These are phyloP conservation scores for Candida nemodendra DNA, from an alignment of 805 yeast species.

Conservation along the genomic window DNA sequence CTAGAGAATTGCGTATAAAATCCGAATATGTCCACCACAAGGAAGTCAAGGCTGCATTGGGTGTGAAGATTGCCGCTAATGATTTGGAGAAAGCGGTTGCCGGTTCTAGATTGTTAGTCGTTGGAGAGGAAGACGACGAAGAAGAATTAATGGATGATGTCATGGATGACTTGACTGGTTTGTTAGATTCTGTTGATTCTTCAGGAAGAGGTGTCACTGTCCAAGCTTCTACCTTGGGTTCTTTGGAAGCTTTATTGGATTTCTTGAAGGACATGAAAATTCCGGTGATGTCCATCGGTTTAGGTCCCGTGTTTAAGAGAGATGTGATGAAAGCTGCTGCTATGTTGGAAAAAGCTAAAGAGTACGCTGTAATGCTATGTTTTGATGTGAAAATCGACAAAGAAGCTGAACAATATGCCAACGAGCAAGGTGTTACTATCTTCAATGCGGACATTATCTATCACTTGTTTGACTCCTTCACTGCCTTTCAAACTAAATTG, in stretches of 20 bases:
- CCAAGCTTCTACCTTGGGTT: conserved; percentile 98
- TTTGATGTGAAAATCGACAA: conserved; percentile 96
- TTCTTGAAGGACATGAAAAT: conserved; percentile 98
- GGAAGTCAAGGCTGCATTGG: conserved; percentile 97
- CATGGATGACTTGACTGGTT: conserved; percentile 96
- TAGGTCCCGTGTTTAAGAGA: conserved; percentile 97
- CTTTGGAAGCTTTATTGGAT: conserved; percentile 93
- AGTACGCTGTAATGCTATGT: conserved; percentile 95
- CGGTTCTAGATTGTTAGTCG: conserved; percentile 93
- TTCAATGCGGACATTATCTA: conserved; percentile 96
- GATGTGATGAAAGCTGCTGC: conserved; percentile 97
- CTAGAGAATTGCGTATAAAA: conserved; percentile 92
- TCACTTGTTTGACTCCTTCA: conserved; percentile 92
- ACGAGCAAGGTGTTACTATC: conserved; percentile 84
- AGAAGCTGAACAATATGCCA: conserved; percentile 98
- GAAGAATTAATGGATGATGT: conserved; percentile 97
- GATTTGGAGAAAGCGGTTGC: conserved; percentile 99
- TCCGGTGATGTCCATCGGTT: conserved; percentile 97
- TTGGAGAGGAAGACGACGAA: conserved; percentile 96
- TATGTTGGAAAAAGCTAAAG: conserved; percentile 95
- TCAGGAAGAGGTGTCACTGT: conserved; percentile 97
- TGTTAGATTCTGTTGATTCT: conserved; percentile 91
- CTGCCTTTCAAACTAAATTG: conserved; percentile 84
- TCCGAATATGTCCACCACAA: conserved; percentile 96
- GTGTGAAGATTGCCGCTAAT: conserved; percentile 97